Evolutionary conservation across 495 filamentous ascomycete genomes (phyloP), one percentile per base, ranked within the genome.

Genomic region (Schizothecium vesticola): DNA sequence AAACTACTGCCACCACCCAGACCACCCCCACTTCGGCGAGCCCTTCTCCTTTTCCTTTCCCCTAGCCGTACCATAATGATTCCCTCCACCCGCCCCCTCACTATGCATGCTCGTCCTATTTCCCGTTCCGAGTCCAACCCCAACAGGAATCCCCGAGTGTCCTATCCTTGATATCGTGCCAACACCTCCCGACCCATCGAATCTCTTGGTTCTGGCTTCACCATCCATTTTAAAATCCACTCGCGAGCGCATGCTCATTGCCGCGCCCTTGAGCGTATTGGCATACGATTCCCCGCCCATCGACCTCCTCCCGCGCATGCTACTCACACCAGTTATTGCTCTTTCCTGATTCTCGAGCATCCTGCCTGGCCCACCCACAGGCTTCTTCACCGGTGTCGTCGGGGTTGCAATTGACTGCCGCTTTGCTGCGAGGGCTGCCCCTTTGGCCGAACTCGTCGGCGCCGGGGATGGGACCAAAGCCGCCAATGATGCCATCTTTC

Each of bases 1-100:
- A 43, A 16, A 1, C 43, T 29, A 72, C 58, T 69, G 60, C 71
- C 71, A 72, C 72, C 72, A 74, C 16, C 70, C 58, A 1, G 62
- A 21, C 72, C 72, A 74, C 1, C 70, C 64, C 68, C 65, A 65
- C 9, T 69, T 65, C 67, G 55, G 68, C 16, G 66, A 61, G 51
- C 72, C 72, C n/a, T 67, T 64, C 29, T 68, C 71, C 3, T 61
- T 67, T 25, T 64, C 66, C 31, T 33, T 68, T 11, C 26, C 36
- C 36, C 64, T 63, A 13, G 68, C 64, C 26, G 19, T 36, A 26
- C 26, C 64, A 65, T 65, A 33, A 36, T 58, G 22, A 9, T 36
- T 56, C 26, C 25, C 31, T 28, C 59, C 24, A 3, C 16, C 29
- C 11, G 19, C 22, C 13, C 62, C 57, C n/a, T 57, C 63, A 19